Percentiles rank a stretch among this genome's conserved stretches.
Conservation (phyloP, 192 early-diverging fungal genomes). For the Coemansia pectinata region DNA sequence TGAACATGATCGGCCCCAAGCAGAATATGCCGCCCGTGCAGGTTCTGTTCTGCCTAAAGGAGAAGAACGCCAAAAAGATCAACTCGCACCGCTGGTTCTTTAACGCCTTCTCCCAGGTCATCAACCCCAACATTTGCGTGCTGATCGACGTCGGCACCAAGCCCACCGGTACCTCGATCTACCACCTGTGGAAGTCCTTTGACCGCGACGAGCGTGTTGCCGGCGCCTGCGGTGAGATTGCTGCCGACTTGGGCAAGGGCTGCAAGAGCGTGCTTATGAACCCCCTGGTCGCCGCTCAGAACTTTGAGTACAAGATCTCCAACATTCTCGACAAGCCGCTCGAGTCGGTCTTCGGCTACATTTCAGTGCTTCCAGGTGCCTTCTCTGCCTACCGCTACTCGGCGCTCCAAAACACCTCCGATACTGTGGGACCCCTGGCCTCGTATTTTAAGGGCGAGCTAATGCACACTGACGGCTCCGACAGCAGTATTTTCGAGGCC, state of each 20-base stretch:
- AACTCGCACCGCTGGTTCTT: constrained; percentile 98
- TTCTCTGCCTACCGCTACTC: constrained; percentile 94
- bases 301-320: constrained; percentile 99
- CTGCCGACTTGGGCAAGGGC: constrained; percentile 76
- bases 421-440: constrained; percentile 64
- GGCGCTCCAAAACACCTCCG: constrained; percentile 72
- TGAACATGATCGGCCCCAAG: constrained; percentile 64
- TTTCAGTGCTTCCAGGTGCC: constrained; percentile 92
- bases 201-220: constrained; percentile 76
- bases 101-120: constrained; percentile 81
- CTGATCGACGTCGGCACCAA: constrained; percentile 93
- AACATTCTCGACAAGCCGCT: constrained; percentile 97
- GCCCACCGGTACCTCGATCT: constrained; percentile 78
- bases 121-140: constrained; percentile 87
- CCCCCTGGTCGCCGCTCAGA: constrained; percentile 91
- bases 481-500: constrained; percentile 76
- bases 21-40: constrained; percentile 81
- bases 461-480: constrained; percentile 69
- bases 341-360: constrained; percentile 94
- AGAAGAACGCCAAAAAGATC: constrained; percentile 91
- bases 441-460: constrained; percentile 94
- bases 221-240: constrained; percentile 95
- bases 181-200: constrained; percentile 94
- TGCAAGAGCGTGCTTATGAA: constrained; percentile 69
- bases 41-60: constrained; percentile 90